Evolutionary conservation across 2,329 filamentous ascomycete species (phyloP).

Genomic region (Aschersonia sp.): DNA sequence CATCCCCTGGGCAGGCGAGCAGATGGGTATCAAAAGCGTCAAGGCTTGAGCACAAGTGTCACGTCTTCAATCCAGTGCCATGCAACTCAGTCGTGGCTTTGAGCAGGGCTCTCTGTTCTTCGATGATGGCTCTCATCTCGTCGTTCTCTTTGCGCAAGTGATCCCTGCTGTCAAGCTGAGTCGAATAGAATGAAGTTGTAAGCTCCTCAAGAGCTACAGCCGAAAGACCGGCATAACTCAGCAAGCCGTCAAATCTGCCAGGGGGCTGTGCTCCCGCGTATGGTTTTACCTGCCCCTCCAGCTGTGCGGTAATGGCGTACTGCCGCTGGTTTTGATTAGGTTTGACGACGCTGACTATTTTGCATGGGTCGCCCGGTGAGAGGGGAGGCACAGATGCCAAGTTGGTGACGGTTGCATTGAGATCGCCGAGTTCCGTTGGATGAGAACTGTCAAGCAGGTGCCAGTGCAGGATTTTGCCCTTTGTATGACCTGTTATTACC

Average conservation of each 20-base stretch:
- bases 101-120: slow-evolving; percentile 21
- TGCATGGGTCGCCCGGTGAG: slow-evolving; percentile 24
- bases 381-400: slow-evolving; percentile 55
- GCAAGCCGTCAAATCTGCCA: slow-evolving; percentile 29
- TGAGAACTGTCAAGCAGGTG: slow-evolving; percentile 58
- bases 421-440: slow-evolving; percentile 49
- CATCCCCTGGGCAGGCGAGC: not conserved
- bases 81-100: slow-evolving; percentile 6
- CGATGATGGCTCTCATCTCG: slow-evolving; percentile 21
- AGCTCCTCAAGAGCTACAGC: slow-evolving; percentile 26
- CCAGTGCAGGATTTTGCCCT: slow-evolving; percentile 70
- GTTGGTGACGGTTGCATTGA: slow-evolving; percentile 75
- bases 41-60: not conserved
- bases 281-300: slow-evolving; percentile 27
- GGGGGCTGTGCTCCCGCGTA: slow-evolving; percentile 6
- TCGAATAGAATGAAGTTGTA: slow-evolving; percentile 7
- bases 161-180: slow-evolving; percentile 1
- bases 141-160: slow-evolving; percentile 23
- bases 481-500: slow-evolving; percentile 67
- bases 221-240: slow-evolving; percentile 32
- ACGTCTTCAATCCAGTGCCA: slow-evolving; percentile 1
- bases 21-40: not conserved
- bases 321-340: slow-evolving; percentile 54
- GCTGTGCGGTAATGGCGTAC: slow-evolving; percentile 52
- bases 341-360: slow-evolving; percentile 55